Evolutionary conservation across 2,329 filamentous ascomycete species (phyloP).

Genomic region (Ophiocordyceps robertsii): DNA sequence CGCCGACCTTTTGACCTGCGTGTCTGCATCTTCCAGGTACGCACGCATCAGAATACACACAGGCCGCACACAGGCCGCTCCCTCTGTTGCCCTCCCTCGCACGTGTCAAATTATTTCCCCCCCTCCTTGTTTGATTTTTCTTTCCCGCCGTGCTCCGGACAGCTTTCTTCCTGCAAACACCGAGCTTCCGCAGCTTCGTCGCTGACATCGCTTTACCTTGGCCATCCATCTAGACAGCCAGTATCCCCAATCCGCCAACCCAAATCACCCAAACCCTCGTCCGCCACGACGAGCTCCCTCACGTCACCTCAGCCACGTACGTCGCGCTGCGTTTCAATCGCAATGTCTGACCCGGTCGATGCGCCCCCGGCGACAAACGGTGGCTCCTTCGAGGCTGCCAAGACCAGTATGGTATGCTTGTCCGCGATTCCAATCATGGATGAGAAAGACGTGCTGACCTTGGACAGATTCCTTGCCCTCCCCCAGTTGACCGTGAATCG

Average conservation of each 20-base stretch:
- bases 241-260: conserved; percentile 1
- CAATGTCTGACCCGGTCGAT: conserved; percentile 18
- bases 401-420: conserved; percentile 38
- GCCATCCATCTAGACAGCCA: not conserved
- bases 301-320: not conserved
- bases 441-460: not conserved
- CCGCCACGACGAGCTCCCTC: not conserved
- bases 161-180: not conserved
- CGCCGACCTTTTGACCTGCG: not conserved
- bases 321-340: not conserved
- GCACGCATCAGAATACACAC: not conserved
- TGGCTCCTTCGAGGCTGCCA: conserved; percentile 31
- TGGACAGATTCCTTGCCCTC: not conserved
- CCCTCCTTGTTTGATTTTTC: not conserved
- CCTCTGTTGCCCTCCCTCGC: not conserved
- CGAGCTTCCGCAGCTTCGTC: not conserved
- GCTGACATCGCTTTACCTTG: not conserved
- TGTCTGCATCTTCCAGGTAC: not conserved
- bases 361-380: conserved; percentile 27
- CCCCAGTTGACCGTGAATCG: too few species aligned
- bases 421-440: not conserved
- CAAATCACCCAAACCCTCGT: conserved; percentile 1
- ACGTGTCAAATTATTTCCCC: not conserved
- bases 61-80: too few species aligned
- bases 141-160: not conserved